Evolutionary conservation across 768 basidiomycete genomes (phyloP), one percentile per base, ranked within the genome.

Genomic region (Rhizopogon vinicolor): DNA sequence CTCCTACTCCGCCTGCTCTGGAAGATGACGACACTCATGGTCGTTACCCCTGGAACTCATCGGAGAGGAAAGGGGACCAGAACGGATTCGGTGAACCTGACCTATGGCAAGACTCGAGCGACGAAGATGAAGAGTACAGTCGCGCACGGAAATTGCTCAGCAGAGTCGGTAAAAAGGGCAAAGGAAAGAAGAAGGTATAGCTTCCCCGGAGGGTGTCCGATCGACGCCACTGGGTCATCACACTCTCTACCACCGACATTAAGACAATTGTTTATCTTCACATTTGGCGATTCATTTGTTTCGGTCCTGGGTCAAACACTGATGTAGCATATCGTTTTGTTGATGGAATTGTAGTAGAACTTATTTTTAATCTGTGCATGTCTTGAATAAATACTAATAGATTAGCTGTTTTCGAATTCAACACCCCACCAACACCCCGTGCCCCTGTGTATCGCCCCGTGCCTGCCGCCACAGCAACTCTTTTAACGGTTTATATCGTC

Each of bases 51-150:
- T 60, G 59, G 62, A 52, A 39, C 28, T 52, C 54, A 18, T 19
- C 33, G 50, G 50, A 19, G 13, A 40, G 42, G n/a, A 28, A 45
- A 25, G 18, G 28, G 40, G 35, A 41, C n/a, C 51, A 22, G 19
- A 46, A 62, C 31, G 22, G 16, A 25, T 43, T 44, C 33, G 41
- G 39, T 3, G 31, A 64, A 64, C 60, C 60, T 62, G 81, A 83
- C 58, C 64, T 83, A 57, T 91, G 89, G 90, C 77, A 78, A 57
- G 86, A 92, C 62, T 89, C 88, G 61, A 85, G 86, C 62, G 86
- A 87, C 50, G 86, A 89, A 60, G 87, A 89, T 63, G 84, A 78
- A 57, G 84, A 77, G 65, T 91, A 91, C 71, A 62, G 72, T 52
- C 74, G 63, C 19, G 89, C 87, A 53, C 79, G 78, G 70, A 73